Percentiles rank a stretch among this genome's conserved stretches.
phyloP scores from a whole-genome alignment of 345 rosid species.

The Lepidium didymum region DNA sequence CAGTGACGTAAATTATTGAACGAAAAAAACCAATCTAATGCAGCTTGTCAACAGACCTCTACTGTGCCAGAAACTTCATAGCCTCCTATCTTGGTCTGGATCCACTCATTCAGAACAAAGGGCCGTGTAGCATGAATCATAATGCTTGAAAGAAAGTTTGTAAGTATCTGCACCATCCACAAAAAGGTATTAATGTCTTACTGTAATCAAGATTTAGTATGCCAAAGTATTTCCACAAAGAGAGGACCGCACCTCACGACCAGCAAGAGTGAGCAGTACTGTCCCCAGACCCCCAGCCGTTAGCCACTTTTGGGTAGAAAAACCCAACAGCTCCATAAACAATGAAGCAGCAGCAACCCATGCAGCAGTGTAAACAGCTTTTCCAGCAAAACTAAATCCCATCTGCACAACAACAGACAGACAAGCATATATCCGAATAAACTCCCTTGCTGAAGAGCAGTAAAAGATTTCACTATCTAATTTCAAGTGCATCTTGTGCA shows the following conservation, averaged over 20 bases:
- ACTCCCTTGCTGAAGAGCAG: neutral
- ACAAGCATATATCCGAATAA: neutral
- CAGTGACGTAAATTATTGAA: neutral
- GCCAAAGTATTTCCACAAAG: neutral
- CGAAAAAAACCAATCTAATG: neutral
- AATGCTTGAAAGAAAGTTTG: slow-evolving; percentile 85
- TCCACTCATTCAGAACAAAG: slow-evolving; percentile 84
- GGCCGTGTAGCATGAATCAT: slow-evolving; percentile 95
- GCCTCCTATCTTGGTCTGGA: slow-evolving; percentile 90
- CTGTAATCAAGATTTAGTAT: neutral
- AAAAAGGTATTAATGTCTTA: neutral
- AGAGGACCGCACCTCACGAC: slow-evolving; percentile 66
- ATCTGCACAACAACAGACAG: slow-evolving; percentile 45
- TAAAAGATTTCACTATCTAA: neutral
- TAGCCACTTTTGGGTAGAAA: slow-evolving; percentile 89
- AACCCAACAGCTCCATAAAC: slow-evolving; percentile 93
- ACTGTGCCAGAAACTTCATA: slow-evolving; percentile 99
- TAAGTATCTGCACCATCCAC: slow-evolving; percentile 60
- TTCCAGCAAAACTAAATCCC: slow-evolving; percentile 90
- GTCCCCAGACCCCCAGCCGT: slow-evolving; percentile 99
- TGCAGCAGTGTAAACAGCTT: slow-evolving; percentile 78
- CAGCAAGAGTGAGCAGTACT: slow-evolving; percentile 94
- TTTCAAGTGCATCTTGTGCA: neutral
- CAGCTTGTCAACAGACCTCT: slow-evolving; percentile 52
- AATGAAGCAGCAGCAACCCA: slow-evolving; percentile 90